Conservation (phyloP, 306 rosid genomes). For the Rosa chinensis region DNA sequence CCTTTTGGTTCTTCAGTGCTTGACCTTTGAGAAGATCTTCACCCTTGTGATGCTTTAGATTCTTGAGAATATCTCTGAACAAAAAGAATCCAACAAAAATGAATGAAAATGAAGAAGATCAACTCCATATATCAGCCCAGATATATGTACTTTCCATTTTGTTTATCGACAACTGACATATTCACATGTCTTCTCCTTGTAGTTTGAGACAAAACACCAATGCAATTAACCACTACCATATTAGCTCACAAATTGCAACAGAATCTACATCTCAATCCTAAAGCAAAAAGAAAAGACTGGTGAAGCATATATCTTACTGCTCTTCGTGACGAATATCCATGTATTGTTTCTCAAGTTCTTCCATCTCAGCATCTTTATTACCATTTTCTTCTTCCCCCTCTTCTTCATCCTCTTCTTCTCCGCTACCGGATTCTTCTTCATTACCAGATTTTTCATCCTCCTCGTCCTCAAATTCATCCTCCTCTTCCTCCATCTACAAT, state of each 20-base stretch:
- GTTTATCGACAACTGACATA: background rate
- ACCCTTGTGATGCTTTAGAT: slow-evolving; percentile 74
- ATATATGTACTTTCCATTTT: background rate
- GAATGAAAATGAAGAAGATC: background rate
- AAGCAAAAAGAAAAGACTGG: background rate
- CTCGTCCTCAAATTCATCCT: slow-evolving; percentile 23
- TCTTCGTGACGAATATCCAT: slow-evolving; percentile 65
- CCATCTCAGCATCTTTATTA: slow-evolving; percentile 62
- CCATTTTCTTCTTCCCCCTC: slow-evolving; percentile 36
- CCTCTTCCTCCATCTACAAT: slow-evolving; percentile 32
- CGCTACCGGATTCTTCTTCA: slow-evolving; percentile 15
- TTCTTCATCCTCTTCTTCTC: slow-evolving; percentile 30
- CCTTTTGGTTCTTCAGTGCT: slow-evolving; percentile 90
- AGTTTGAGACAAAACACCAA: background rate
- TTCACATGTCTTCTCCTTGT: background rate
- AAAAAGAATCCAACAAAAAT: background rate
- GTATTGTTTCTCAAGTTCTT: slow-evolving; percentile 75
- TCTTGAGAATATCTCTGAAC: slow-evolving; percentile 62
- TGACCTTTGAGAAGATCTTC: slow-evolving; percentile 87
- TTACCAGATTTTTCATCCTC: slow-evolving; percentile 28
- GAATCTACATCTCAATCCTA: background rate
- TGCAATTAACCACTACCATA: background rate
- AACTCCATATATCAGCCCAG: background rate
- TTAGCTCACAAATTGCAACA: background rate
- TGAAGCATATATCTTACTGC: slow-evolving; percentile 48